These are phyloP conservation scores for Pachyrhizus erosus DNA, from an alignment of 306 rosid species.

Conservation along the genomic window DNA sequence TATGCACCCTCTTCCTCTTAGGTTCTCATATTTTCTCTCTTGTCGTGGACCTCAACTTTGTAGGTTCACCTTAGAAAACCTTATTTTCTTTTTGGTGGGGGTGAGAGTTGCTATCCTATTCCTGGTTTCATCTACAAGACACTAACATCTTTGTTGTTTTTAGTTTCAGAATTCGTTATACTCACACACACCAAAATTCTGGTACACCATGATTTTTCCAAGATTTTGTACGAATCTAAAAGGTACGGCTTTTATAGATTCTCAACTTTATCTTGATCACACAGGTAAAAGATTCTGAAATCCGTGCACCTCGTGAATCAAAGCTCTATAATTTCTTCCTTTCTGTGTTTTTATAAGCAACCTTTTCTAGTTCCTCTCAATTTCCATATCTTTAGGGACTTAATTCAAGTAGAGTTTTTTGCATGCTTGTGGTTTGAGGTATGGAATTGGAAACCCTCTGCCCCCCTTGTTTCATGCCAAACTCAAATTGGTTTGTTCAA, in stretches of 20 bases:
- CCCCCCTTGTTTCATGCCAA: slow-evolving; percentile 54
- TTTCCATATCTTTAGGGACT: slow-evolving; percentile 25
- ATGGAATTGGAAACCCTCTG: slow-evolving; percentile 73
- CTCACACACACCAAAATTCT: slow-evolving; percentile 30
- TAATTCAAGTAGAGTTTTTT: slow-evolving; percentile 19
- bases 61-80: slow-evolving; percentile 2
- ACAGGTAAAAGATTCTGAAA: slow-evolving; percentile 62
- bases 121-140: slow-evolving; percentile 10
- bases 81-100: not conserved
- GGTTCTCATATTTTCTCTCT: slow-evolving; percentile 33
- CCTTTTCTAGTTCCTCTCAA: slow-evolving; percentile 18
- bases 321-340: slow-evolving; percentile 29
- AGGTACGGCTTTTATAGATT: slow-evolving; percentile 71
- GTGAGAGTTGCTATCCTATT: slow-evolving; percentile 20
- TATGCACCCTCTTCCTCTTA: slow-evolving; percentile 45
- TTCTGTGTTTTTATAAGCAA: slow-evolving; percentile 12
- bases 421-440: slow-evolving; percentile 27
- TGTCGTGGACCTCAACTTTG: slow-evolving; percentile 34
- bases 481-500: slow-evolving; percentile 56
- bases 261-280: slow-evolving; percentile 70
- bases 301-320: slow-evolving; percentile 58
- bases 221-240: slow-evolving; percentile 84
- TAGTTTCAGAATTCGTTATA: slow-evolving; percentile 33
- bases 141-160: slow-evolving; percentile 7
- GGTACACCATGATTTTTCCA: slow-evolving; percentile 44